Base-by-base conservation (phyloP, 1,284 basidiomycete species). In the Salmacisia buchloeana region DNA sequence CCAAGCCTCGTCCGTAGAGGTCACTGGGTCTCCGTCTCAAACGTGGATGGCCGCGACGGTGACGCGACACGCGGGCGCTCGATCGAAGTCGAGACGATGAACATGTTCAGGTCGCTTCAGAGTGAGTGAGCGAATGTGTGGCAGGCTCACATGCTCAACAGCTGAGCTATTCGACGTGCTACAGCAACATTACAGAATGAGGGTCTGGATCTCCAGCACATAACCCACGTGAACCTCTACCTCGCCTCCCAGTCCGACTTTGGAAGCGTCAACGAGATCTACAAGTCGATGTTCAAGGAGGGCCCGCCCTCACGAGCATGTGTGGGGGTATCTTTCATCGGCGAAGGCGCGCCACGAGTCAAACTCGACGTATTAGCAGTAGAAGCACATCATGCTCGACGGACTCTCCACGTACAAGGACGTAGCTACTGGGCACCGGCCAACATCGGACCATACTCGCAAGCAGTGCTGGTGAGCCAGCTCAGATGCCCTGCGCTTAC, bases 371-470 rank as follows among this genome's bases (percentile, higher is more conserved):
- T 33, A 15, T n/a, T n/a, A 18, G 35, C 9, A 4, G 35, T 21
- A 10, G 13, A 36, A 3, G 21, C 52, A 9, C 9, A 18, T 2
- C 35, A 63, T 2, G 46, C 59, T 58, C 38, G 71, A 2, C 85
- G 86, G 60, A 83, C 89, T 0, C 83, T 98, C 36, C 96, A 99
- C 77, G 94, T 98, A 0, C 96, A 98, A 81, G 86, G 92, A 15
- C 80, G 94, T 60, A 94, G 92, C 77, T 97, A 97, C 79, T 99
- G 96, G 96, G 94, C 94, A 18, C 93, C 96, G 9, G 94, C 96
- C 2, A 98, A 97, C 79, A 98, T 99, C 62, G 96, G 96, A 35
- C 96, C 96, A 1, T 99, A 98, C 80, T 94, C 92, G 0, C 96
- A 99, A 81, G 89, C 91, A 6, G 86, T 97, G 60, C 84, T 84